Conservation (phyloP, 1,284 basidiomycete species). For the Pseudozyma hubeiensis region DNA sequence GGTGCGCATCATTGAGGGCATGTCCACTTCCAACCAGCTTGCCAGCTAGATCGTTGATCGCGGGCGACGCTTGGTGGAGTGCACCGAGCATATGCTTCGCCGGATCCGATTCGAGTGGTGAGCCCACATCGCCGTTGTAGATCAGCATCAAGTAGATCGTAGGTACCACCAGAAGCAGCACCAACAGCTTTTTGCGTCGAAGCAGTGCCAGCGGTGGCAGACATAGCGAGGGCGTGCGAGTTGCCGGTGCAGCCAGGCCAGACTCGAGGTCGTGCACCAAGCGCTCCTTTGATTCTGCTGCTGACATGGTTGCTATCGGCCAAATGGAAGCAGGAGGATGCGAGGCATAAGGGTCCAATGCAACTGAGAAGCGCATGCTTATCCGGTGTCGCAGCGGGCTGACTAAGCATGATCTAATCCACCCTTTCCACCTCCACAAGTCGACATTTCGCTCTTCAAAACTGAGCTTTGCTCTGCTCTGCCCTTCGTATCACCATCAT, state of each 20-base stretch:
- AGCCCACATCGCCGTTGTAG: slow-evolving; percentile 20
- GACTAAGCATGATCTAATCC: slow-evolving; percentile 13
- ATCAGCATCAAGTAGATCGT: slow-evolving; percentile 23
- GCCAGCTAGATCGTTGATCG: slow-evolving; percentile 33
- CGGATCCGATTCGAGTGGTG: slow-evolving; percentile 16
- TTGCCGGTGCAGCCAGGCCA: slow-evolving; percentile 11
- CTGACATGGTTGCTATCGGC: slow-evolving; percentile 7
- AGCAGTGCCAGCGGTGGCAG: slow-evolving; percentile 36
- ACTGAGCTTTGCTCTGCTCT: background rate
- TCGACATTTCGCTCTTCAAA: background rate
- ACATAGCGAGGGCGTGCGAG: slow-evolving; percentile 16
- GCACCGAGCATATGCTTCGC: slow-evolving; percentile 27
- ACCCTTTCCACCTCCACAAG: background rate
- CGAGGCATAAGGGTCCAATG: background rate
- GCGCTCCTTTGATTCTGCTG: slow-evolving; percentile 19
- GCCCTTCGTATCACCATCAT: too few relatives aligned
- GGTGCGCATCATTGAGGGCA: slow-evolving; percentile 19
- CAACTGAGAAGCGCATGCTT: too few relatives aligned
- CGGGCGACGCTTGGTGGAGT: slow-evolving; percentile 25
- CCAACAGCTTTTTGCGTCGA: slow-evolving; percentile 33
- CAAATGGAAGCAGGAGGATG: background rate
- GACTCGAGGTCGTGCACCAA: slow-evolving; percentile 31
- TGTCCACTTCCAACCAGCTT: slow-evolving; percentile 19
- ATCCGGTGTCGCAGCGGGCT: background rate
- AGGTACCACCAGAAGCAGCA: slow-evolving; percentile 19